Percentiles rank a stretch among this genome's conserved stretches.
Evolutionary conservation across 2,329 filamentous ascomycete genomes (phyloP).

Genomic region (Gliomastix tumulicola): DNA sequence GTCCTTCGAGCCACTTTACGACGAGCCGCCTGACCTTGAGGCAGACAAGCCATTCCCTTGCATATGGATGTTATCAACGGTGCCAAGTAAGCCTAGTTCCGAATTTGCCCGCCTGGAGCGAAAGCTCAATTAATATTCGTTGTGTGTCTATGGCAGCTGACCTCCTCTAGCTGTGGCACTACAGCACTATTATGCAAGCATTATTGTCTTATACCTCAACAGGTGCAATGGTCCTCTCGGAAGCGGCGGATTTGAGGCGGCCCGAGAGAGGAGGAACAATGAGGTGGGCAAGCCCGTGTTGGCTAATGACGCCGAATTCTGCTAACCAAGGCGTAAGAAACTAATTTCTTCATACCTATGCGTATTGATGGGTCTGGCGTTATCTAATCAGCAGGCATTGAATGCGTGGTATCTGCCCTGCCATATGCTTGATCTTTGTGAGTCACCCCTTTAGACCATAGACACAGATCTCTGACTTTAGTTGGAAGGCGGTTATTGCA

Average conservation of each 20-base stretch:
- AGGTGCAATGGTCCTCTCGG: background rate
- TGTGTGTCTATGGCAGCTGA: background rate
- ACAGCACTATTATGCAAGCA: background rate
- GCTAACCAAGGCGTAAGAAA: background rate
- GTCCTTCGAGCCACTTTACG: background rate
- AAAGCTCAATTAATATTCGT: no score
- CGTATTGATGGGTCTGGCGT: background rate
- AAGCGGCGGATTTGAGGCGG: background rate
- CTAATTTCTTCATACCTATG: background rate
- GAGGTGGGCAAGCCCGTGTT: no score
- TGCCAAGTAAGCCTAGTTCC: no score
- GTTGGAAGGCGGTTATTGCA: background rate
- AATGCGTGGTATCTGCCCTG: background rate
- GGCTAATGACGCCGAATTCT: background rate
- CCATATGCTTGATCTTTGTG: background rate
- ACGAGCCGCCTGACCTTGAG: background rate
- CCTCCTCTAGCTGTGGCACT: background rate
- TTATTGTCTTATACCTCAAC: background rate
- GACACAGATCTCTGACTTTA: background rate
- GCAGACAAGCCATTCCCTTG: background rate
- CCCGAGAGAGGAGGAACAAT: no score
- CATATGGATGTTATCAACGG: background rate
- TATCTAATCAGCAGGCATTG: background rate
- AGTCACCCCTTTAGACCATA: background rate
- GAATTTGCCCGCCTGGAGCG: no score